These are phyloP conservation scores for Saccharomyces hybrid DNA, from an alignment of 1,139 yeast species.

Conservation along the genomic window DNA sequence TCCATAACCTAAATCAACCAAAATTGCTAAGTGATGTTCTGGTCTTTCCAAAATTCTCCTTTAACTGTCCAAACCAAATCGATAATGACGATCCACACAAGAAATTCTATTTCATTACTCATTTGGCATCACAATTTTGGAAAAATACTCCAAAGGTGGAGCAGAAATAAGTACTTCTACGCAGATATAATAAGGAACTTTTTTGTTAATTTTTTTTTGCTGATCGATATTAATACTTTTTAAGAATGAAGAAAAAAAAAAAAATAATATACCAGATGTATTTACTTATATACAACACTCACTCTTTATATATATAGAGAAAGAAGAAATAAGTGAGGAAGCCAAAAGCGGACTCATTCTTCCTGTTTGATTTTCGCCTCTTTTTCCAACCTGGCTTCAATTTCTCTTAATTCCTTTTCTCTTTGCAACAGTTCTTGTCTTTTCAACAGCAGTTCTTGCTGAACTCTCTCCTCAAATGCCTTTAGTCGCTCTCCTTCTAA, in stretches of 20 bases:
- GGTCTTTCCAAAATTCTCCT: constrained; percentile 76
- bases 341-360: constrained; percentile 2
- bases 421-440: constrained; percentile 78
- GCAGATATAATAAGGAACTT: background rate
- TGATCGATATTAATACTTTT: background rate
- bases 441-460: constrained; percentile 77
- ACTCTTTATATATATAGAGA: background rate
- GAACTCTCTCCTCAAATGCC: constrained; percentile 81
- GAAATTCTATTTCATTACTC: constrained; percentile 25
- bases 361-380: constrained; percentile 34
- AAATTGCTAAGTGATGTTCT: constrained; percentile 68
- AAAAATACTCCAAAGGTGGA: constrained; percentile 25
- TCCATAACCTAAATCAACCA: constrained; percentile 61
- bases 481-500: constrained; percentile 71
- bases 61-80: constrained; percentile 34
- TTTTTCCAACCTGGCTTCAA: constrained; percentile 64
- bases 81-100: constrained; percentile 21
- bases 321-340: background rate
- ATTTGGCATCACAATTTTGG: constrained; percentile 29
- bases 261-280: background rate
- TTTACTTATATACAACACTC: background rate
- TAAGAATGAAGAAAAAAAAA: background rate
- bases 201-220: background rate
- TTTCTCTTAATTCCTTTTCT: constrained; percentile 79
- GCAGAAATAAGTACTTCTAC: constrained; percentile 5